Evolutionary conservation across 129 eudicot species (phyloP), one percentile per base, ranked within the genome.

Genomic region (Lonicera japonica): DNA sequence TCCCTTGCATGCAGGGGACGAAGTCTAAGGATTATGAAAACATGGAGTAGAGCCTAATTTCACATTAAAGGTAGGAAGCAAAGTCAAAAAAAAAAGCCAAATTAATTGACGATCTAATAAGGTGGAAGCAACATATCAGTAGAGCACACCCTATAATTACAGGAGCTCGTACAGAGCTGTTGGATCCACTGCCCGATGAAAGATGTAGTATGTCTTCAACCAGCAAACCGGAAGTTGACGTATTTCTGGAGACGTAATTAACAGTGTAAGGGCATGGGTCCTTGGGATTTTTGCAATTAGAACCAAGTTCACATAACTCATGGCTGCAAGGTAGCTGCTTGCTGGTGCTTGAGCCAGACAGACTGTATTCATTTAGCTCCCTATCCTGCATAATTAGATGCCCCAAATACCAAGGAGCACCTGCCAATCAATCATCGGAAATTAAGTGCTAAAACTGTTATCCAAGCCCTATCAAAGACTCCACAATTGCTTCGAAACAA

Each of bases 321-420:
- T 94, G 89, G 69, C 92, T 77, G 80, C 99, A 94, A 52, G 82
- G 64, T 34, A 94, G 65, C 67, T 66, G 70, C 77, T 80, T 94
- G 81, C 96, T 88, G 24, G 96, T 88, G 77, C 66, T 85, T 66
- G 99, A 94, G 66, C 67, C 80, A 70, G 92, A 75, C 57, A 95
- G 99, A 65, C 64, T 77, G 77, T 88, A 94, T 68, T 83, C 87
- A 65, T 77, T 88, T 52, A 87, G 81, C 73, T 88, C 95, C 80
- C 73, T 80, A 79, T 85, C 99, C 99, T 94, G 99, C 99, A 94
- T 81, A 88, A 94, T n/a, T 94, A 85, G 94, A 83, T 85, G 96
- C 96, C 94, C 96, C 96, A 81, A 76, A 88, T 77, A 94, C 85
- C 78, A 88, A 77, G 95, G 99, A 84, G 99, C 96, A 94, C 96